These are phyloP conservation scores for Myxozyma udenii DNA, from an alignment of 805 yeast species.

Conservation along the genomic window DNA sequence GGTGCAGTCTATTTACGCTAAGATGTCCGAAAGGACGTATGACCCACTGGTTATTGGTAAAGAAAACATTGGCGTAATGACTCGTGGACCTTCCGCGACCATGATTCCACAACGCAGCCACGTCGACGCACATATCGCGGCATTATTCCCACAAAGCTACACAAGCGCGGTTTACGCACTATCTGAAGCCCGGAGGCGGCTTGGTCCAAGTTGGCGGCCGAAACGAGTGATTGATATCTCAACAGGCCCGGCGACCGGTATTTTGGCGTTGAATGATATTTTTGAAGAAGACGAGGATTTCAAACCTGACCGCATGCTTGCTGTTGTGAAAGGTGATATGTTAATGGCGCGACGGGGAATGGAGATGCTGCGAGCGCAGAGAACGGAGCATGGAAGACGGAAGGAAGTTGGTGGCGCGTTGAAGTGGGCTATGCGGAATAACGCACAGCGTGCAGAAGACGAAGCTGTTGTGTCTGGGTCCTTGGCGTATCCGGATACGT, in stretches of 20 bases:
- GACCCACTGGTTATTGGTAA: not conserved
- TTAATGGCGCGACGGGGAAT: slow-evolving; percentile 82
- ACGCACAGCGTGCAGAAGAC: not conserved
- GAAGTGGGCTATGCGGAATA: not conserved
- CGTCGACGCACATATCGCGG: slow-evolving; percentile 77
- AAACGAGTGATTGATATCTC: slow-evolving; percentile 71
- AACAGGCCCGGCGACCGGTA: slow-evolving; percentile 89
- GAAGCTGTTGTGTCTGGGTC: not conserved
- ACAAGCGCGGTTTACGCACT: slow-evolving; percentile 65
- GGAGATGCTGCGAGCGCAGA: slow-evolving; percentile 67
- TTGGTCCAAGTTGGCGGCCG: slow-evolving; percentile 59
- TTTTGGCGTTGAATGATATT: slow-evolving; percentile 80
- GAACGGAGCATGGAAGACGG: not conserved
- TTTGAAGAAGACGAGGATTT: slow-evolving; percentile 56
- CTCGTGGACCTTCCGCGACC: slow-evolving; percentile 2
- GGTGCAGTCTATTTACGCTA: slow-evolving; percentile 14
- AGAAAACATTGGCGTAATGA: not conserved
- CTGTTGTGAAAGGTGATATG: slow-evolving; percentile 64
- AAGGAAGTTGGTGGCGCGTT: not conserved
- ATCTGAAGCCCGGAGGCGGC: slow-evolving; percentile 58
- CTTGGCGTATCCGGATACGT: not conserved
- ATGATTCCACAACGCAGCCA: slow-evolving; percentile 10
- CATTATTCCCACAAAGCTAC: slow-evolving; percentile 77
- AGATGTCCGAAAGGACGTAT: not conserved
- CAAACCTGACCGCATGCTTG: slow-evolving; percentile 62